Evolutionary conservation across 306 rosid genomes (phyloP).

Genomic region (Vicia faba): DNA sequence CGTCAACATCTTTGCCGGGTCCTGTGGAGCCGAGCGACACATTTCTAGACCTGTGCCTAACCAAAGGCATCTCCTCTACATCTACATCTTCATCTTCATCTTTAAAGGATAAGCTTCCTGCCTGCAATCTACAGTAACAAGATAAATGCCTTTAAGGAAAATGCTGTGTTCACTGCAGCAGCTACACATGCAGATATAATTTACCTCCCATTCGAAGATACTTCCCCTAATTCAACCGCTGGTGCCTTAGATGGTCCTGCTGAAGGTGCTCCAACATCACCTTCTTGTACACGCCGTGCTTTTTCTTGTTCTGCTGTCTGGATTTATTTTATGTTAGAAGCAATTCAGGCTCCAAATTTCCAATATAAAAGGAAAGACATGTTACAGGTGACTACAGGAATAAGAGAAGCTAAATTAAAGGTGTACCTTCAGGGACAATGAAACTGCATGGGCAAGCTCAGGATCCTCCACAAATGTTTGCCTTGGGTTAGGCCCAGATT

Average conservation of each 20-base stretch:
- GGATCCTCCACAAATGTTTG: conserved; percentile 63
- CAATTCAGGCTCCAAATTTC: conserved; percentile 41
- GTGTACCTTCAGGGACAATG: conserved; percentile 76
- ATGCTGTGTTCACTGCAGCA: conserved; percentile 18
- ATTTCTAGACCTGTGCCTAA: conserved; percentile 67
- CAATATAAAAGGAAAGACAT: conserved; percentile 29
- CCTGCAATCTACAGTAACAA: conserved; percentile 55
- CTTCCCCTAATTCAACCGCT: conserved; percentile 58
- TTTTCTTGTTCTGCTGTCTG: conserved; percentile 84
- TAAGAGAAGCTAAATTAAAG: conserved; percentile 1
- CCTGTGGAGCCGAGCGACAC: conserved; percentile 48
- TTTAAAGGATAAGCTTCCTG: conserved; percentile 68
- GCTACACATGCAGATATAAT: conserved; percentile 15
- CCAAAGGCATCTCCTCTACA: conserved; percentile 74
- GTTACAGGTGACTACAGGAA: conserved; percentile 3
- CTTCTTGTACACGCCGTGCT: conserved; percentile 51
- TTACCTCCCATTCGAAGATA: conserved; percentile 71
- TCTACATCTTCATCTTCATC: conserved; percentile 78
- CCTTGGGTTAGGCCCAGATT: conserved; percentile 52
- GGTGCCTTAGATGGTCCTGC: conserved; percentile 50
- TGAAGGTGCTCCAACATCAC: conserved; percentile 43
- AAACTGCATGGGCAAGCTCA: conserved; percentile 84
- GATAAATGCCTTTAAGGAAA: conserved; percentile 7
- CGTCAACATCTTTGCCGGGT: conserved; percentile 52
- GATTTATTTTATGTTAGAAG: conserved; percentile 42